Evolutionary conservation across 768 basidiomycete genomes (phyloP), one percentile per base, ranked within the genome.

Genomic region (Termitomyces sp.): DNA sequence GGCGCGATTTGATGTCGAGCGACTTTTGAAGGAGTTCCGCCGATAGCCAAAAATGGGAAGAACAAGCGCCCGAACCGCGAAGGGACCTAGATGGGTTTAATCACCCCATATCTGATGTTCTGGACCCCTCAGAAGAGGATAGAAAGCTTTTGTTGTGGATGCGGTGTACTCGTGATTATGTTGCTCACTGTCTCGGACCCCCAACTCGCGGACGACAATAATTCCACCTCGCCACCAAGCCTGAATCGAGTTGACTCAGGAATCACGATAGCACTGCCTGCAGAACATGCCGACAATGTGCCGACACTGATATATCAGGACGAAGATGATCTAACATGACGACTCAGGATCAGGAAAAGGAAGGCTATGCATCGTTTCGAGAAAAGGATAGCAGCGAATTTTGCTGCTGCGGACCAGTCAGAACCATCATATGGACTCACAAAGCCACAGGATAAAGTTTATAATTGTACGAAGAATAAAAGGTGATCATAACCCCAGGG

Each of bases 1-100:
- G 28, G 50, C 48, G 50, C 41, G 50, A 26, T 49, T 49, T 51
- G 55, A 56, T 48, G 37, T 39, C 24, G 33, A 55, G 54, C n/a
- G 33, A 15, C 29, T 55, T 18, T 36, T 41, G n/a, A 20, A 37
- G 4, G 3, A 22, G 22, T 34, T 15, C 6, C 7, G 8, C 49
- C 36, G 24, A 51, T 16, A 10, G 18, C 34, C 18, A 26, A 36
- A 37, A 51, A 36, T 18, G 34, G 34, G 3, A 51, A 37, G 24
- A 39, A 51, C 51, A 51, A 51, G 51, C 51, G 51, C 51, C 36
- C 36, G 26, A 36, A 28, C 9, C 24, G 26, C 13, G 42, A 44
- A 44, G 22, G 22, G 22, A 8, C 28, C 3, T 50, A 24, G 29
- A 36, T 51, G 15, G 34, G 50, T 50, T 34, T 51, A 34, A 26